These are phyloP conservation scores for Gamarada debralockiae DNA, from an alignment of 495 filamentous ascomycete genomes.

Conservation along the genomic window DNA sequence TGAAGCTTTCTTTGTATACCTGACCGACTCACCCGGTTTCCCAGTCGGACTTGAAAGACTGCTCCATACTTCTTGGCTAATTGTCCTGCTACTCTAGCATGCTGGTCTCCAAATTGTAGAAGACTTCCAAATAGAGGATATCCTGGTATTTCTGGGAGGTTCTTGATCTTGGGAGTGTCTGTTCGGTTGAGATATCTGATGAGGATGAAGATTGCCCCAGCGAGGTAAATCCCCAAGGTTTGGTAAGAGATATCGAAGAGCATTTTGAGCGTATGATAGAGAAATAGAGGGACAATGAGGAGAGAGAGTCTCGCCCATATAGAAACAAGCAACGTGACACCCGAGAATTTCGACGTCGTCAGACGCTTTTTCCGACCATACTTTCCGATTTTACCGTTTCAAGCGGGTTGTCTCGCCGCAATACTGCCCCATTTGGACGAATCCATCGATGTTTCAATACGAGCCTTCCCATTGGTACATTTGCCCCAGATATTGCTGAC, in stretches of 20 bases:
- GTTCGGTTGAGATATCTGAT: conserved; percentile 53
- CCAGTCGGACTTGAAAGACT: conserved; percentile 65
- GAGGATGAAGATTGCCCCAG: conserved; percentile 45
- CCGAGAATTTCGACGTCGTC: not conserved
- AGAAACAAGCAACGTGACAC: not conserved
- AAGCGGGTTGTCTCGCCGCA: too few relatives aligned
- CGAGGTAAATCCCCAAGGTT: conserved; percentile 37
- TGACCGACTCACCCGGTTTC: conserved; percentile 47
- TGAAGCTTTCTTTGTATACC: not conserved
- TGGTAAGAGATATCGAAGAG: conserved; percentile 26
- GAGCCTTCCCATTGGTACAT: too few relatives aligned
- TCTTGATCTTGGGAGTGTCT: conserved; percentile 60
- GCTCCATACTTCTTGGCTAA: conserved; percentile 61
- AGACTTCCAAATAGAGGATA: conserved; percentile 62
- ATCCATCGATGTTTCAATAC: too few relatives aligned
- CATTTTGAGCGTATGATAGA: conserved; percentile 27
- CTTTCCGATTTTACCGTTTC: too few relatives aligned
- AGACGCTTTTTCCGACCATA: not conserved
- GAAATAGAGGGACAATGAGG: not conserved
- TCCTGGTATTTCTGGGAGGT: conserved; percentile 58
- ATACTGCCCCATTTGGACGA: too few relatives aligned
- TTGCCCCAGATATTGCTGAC: too few relatives aligned
- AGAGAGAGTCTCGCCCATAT: not conserved
- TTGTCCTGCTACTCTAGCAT: conserved; percentile 47
- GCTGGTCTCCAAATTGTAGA: conserved; percentile 51